Conservation (phyloP, 345 rosid genomes). For the Toxicodendron radicans region DNA sequence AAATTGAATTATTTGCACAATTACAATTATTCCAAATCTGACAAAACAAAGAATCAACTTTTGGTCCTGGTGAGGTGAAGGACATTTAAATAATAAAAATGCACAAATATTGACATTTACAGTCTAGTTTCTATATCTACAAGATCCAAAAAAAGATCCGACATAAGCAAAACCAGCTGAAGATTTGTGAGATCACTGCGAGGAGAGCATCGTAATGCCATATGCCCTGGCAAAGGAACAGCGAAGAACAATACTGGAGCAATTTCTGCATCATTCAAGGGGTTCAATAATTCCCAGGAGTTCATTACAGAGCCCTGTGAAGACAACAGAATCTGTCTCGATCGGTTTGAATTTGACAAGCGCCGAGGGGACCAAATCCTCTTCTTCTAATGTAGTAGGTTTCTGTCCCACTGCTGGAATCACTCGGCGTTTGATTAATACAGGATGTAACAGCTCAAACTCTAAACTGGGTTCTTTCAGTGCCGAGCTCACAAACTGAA, state of each 20-base stretch:
- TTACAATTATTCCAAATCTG: neutral
- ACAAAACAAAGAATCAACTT: neutral
- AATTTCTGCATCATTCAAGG: conserved; percentile 25
- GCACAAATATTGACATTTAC: neutral
- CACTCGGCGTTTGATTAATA: conserved; percentile 59
- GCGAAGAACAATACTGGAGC: neutral
- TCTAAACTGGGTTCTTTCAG: conserved; percentile 82
- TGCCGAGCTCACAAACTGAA: conserved; percentile 80
- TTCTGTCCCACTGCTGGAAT: conserved; percentile 59
- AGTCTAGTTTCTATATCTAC: neutral
- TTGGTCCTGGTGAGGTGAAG: neutral
- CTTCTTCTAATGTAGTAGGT: conserved; percentile 64
- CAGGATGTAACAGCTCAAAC: conserved; percentile 76
- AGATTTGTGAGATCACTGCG: neutral
- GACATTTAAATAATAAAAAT: neutral
- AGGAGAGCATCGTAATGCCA: neutral
- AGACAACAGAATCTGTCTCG: conserved; percentile 63
- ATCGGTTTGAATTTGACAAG: conserved; percentile 76
- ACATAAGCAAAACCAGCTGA: neutral
- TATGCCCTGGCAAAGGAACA: neutral
- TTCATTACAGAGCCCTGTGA: conserved; percentile 73
- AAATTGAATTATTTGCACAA: neutral
- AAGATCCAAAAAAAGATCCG: neutral
- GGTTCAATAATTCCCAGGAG: conserved; percentile 64
- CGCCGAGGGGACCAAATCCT: conserved; percentile 86